Percentiles rank a stretch among this genome's conserved stretches.
These are phyloP conservation scores for Saccharomyces eubayanus DNA, from an alignment of 805 yeast genomes.

Conservation along the genomic window DNA sequence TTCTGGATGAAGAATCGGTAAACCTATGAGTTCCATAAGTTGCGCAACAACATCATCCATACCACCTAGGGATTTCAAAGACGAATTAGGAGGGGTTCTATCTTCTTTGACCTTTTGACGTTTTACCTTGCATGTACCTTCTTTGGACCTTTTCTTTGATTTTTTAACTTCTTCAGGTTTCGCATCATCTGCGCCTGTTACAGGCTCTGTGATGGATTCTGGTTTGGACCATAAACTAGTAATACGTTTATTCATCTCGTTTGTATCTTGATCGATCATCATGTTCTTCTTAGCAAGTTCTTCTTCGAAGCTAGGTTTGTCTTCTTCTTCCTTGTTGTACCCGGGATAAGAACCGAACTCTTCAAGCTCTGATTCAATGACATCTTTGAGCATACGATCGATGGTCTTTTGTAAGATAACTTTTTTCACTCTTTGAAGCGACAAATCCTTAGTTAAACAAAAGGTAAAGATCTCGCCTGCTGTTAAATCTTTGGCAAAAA, in stretches of 20 bases:
- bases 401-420: conserved; percentile 54
- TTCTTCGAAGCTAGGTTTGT: conserved; percentile 31
- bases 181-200: conserved; percentile 8
- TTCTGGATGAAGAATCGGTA: conserved; percentile 92
- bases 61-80: conserved; percentile 78
- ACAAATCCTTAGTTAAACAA: conserved; percentile 57
- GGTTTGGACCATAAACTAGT: conserved; percentile 55
- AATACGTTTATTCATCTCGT: conserved; percentile 68
- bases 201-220: conserved; percentile 3
- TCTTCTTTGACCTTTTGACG: conserved; percentile 42
- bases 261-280: conserved; percentile 58
- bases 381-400: conserved; percentile 46
- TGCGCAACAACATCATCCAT: conserved; percentile 78
- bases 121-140: conserved; percentile 29
- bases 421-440: conserved; percentile 62
- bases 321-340: conserved; percentile 22
- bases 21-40: conserved; percentile 79
- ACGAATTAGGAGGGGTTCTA: conserved; percentile 60
- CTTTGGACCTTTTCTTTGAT: conserved; percentile 47
- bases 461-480: conserved; percentile 45
- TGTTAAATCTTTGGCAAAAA: conserved; percentile 53
- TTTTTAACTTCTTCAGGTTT: conserved; percentile 27
- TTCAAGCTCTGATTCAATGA: conserved; percentile 53
- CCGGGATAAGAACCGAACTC: conserved; percentile 35
- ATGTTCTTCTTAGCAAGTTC: conserved; percentile 35